Base-by-base conservation (phyloP, 2,329 filamentous ascomycete genomes). In the Incumbomyces lentus region DNA sequence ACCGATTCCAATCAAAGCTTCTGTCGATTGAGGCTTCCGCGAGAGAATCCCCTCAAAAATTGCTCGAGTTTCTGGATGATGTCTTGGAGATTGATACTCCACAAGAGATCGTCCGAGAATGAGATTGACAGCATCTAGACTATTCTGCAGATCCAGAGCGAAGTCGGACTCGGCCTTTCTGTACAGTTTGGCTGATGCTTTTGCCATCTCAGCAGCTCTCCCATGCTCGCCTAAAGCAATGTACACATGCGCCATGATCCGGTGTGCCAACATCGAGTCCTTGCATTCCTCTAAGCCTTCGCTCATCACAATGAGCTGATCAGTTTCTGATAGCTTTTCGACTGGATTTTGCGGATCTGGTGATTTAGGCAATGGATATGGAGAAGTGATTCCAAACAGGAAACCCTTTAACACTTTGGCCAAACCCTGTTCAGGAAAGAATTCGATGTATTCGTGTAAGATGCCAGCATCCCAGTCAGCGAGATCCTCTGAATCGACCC, bases 71-170 rank as follows among this genome's bases (percentile, higher is more conserved):
- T 96, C 90, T 14, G 81, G 74, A 56, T 98, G 92, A 59, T 96
- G 82, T 50, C 86, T 80, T 0, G 92, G 92, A 0, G 87, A 83
- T 60, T 96, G 89, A 55, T 93, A 86, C 56, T 88, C 85, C 2
- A 98, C 86, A 16, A 96, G 66, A 0, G 89, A 81, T n/a, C 88
- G 95, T 8, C 79, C 92, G 6, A 98, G 77, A 35, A 79, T 82
- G 36, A 86, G 75, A 48, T 80, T 85, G 46, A 92, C 74, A 1
- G 84, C 78, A 63, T 95, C 86, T 41, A 74, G 71, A 5, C 79
- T 83, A 56, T 89, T 79, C 39, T 72, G 69, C 42, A 95, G 80
- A 1, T 67, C 62, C 36, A 93, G 60, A 0, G 87, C 86, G 6
- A 80, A 85, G 59, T 79, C 81, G 11, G 37, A 50, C 46, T 55